A percentile compares a stretch with the other conserved stretches of the same genome.
These are phyloP conservation scores for Fraxinus dipetala DNA, from an alignment of 305 asterid species.

Conservation along the genomic window DNA sequence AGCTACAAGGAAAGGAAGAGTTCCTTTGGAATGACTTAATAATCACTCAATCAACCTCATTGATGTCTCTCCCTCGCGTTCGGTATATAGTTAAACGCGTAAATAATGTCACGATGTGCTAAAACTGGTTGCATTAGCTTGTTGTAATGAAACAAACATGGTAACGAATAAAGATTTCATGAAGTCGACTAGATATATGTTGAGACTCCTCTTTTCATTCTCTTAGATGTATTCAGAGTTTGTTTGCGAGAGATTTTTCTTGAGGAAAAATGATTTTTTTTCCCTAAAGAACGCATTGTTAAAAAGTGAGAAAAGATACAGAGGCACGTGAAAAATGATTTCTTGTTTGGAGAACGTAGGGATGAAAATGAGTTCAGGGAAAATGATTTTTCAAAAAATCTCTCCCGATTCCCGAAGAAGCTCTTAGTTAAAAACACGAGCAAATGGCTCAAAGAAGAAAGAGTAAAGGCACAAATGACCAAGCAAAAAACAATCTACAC, in stretches of 20 bases:
- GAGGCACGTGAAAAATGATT: background rate
- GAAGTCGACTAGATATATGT: background rate
- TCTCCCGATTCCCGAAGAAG: background rate
- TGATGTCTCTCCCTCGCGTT: background rate
- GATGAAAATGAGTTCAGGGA: background rate
- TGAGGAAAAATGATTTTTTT: background rate
- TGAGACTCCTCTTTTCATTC: background rate
- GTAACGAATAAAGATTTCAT: background rate
- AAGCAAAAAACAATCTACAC: conserved; percentile 11
- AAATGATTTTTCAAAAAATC: background rate
- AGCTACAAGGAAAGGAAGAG: conserved; percentile 53
- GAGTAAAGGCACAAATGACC: background rate
- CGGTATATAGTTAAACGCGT: background rate
- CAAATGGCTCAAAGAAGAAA: background rate
- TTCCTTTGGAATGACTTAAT: conserved; percentile 57
- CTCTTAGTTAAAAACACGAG: background rate
- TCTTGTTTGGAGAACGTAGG: background rate
- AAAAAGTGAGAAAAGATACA: background rate
- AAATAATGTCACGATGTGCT: background rate
- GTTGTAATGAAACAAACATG: background rate
- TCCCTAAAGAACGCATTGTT: background rate
- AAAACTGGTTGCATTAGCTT: background rate
- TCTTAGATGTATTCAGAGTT: background rate
- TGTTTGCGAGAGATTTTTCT: background rate
- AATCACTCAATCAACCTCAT: conserved; percentile 31